Conservation (phyloP, 108 stramenopile species). For the Conticribra guillardii region DNA sequence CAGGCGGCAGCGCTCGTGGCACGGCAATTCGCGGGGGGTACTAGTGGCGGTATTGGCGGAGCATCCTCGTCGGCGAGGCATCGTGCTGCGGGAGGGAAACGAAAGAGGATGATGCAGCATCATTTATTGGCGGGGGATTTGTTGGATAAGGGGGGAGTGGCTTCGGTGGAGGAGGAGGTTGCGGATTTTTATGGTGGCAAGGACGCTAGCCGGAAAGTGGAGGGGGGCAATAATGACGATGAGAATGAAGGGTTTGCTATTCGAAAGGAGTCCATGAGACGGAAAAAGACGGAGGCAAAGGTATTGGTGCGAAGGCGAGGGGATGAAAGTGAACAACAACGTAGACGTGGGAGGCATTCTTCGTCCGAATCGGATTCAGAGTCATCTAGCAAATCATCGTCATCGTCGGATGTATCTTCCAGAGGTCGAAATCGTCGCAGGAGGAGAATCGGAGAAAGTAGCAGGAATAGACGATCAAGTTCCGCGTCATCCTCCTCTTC, state of each 20-base stretch:
- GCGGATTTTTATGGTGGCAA: slow-evolving; percentile 10
- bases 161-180: slow-evolving; percentile 16
- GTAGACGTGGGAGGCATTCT: slow-evolving; percentile 33
- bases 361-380: slow-evolving; percentile 31
- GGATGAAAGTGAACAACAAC: slow-evolving; percentile 18
- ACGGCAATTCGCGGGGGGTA: slow-evolving; percentile 21
- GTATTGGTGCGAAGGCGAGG: slow-evolving; percentile 32
- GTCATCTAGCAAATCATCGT: slow-evolving; percentile 22
- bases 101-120: slow-evolving; percentile 55
- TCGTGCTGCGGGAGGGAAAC: slow-evolving; percentile 39
- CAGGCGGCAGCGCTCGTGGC: slow-evolving; percentile 74
- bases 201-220: too few relatives aligned
- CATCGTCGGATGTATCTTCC: slow-evolving; percentile 31
- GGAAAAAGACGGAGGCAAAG: slow-evolving; percentile 39
- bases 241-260: slow-evolving; percentile 51
- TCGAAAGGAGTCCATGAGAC: slow-evolving; percentile 7
- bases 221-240: slow-evolving; percentile 22
- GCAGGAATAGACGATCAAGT: slow-evolving; percentile 22
- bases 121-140: slow-evolving; percentile 57
- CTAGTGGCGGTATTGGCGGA: too few relatives aligned
- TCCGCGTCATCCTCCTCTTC: slow-evolving; percentile 38
- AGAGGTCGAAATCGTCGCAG: slow-evolving; percentile 22
- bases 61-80: slow-evolving; percentile 22
- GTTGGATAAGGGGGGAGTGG: slow-evolving; percentile 1
- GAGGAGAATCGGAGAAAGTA: slow-evolving; percentile 16